Evolutionary conservation across 106 monocot species (phyloP).

Genomic region (Allium fistulosum): DNA sequence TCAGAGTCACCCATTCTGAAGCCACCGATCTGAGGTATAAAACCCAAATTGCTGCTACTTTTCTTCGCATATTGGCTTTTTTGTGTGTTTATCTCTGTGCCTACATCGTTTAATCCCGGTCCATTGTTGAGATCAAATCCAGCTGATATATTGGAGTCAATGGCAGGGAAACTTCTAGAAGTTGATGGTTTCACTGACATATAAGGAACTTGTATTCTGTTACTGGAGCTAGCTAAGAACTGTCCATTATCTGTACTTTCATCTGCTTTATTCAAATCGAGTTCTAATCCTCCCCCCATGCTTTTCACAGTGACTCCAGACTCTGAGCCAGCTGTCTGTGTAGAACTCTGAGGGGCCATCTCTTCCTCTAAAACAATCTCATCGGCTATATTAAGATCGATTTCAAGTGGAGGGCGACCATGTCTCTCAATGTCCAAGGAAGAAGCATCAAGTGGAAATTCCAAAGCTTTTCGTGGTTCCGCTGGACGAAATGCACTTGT

Average conservation of each 20-base stretch:
- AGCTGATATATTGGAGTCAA: constrained; percentile 24
- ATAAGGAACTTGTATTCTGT: constrained; percentile 19
- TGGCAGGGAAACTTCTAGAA: constrained; percentile 15
- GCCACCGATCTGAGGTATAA: constrained; percentile 20
- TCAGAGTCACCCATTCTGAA: constrained; percentile 40
- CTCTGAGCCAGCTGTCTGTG: constrained; percentile 17
- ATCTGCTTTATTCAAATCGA: constrained; percentile 63
- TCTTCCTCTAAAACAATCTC: constrained; percentile 47
- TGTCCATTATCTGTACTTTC: constrained; percentile 33
- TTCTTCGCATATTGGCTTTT: constrained; percentile 18
- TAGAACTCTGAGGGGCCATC: constrained; percentile 23
- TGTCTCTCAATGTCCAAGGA: constrained; percentile 17
- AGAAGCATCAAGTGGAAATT: constrained; percentile 39
- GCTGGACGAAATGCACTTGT: constrained; percentile 84
- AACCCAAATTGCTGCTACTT: constrained; percentile 14
- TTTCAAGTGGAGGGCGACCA: constrained; percentile 27
- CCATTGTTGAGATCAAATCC: constrained; percentile 73
- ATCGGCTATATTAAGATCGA: constrained; percentile 76
- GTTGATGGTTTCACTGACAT: constrained; percentile 13
- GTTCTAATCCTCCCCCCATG: constrained; percentile 33
- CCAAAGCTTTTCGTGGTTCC: constrained; percentile 59
- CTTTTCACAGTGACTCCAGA: constrained; percentile 25
- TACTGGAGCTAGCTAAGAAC: constrained; percentile 18
- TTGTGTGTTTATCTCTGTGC: constrained; percentile 10
- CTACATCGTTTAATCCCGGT: constrained; percentile 35